Evolutionary conservation across 2,329 filamentous ascomycete species (phyloP), one percentile per base, ranked within the genome.

Genomic region (Gnomoniopsis smithogilvyi): DNA sequence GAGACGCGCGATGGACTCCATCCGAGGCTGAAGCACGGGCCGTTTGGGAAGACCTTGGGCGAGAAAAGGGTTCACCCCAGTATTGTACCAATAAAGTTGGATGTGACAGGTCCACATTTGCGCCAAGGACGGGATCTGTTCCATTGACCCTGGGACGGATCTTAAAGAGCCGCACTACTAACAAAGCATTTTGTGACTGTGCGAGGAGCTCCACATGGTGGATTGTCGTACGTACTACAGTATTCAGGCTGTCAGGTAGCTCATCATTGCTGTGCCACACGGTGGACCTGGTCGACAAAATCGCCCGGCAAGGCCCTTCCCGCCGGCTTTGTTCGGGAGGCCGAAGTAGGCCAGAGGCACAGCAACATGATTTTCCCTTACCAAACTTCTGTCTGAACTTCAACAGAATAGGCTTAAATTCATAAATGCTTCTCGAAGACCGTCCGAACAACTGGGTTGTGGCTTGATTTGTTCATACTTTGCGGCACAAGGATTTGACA

Each of bases 1-100:
- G 54, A 58, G 55, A 51, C 50, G 46, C 51, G 55, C 47, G 47
- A 43, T 51, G 55, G 51, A 24, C 47, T 36, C 30, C 41, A 22
- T 26, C 30, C 21, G 47, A 54, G 51, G 56, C 55, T 59, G 56
- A 61, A 49, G 59, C 51, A 61, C 22, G 50, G 47, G 41, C 56
- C 48, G 59, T 59, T 59, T 59, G 53, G 59, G 51, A 54, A 36
- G 41, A 26, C 38, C 21, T 14, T 4, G 41, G 46, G 38, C 26
- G n/a, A 43, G 45, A 10, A 47, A 53, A 24, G 51, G 26, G 56
- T 26, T 36, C 55, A 49, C 38, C 59, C 55, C 59, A 54, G 52
- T 51, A 41, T 36, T 45, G n/a, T 15, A 33, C 49, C 26, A 30
- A 50, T 56, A 48, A 51, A 56, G 52, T 56, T 53, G 54, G 49